Evolutionary conservation across 129 eudicot species (phyloP).

Genomic region (Daucus carota): DNA sequence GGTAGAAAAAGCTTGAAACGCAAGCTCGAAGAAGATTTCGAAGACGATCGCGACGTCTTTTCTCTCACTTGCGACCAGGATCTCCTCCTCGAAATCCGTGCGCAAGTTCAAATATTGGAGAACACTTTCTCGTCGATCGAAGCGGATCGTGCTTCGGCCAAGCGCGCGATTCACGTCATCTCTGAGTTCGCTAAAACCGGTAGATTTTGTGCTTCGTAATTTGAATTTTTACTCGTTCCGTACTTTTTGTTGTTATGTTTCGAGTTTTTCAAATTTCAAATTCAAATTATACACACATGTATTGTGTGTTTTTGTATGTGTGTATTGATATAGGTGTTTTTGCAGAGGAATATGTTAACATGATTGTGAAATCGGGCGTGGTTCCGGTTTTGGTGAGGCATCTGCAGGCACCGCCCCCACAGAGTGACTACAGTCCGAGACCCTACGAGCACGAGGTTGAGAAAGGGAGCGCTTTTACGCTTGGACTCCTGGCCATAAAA

Average conservation of each 20-base stretch:
- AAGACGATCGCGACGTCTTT: constrained; percentile 1
- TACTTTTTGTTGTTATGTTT: not conserved
- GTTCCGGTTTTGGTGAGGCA: constrained; percentile 64
- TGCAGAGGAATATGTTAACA: constrained; percentile 71
- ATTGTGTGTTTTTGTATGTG: not conserved
- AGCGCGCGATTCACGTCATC: constrained; percentile 53
- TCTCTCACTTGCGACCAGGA: constrained; percentile 18
- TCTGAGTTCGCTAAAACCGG: constrained; percentile 69
- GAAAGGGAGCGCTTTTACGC: constrained; percentile 85
- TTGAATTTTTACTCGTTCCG: constrained; percentile 5
- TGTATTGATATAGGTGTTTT: not conserved
- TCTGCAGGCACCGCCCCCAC: constrained; percentile 52
- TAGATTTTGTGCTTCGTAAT: not conserved
- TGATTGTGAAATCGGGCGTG: constrained; percentile 69
- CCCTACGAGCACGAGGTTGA: constrained; percentile 76
- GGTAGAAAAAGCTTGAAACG: constrained; percentile 1
- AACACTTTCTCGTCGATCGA: constrained; percentile 29
- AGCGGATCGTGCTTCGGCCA: constrained; percentile 63
- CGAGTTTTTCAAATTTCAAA: not conserved
- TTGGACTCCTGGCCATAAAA: constrained; percentile 87
- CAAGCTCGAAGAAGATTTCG: constrained; percentile 1
- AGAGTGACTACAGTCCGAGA: constrained; percentile 21
- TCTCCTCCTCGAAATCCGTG: constrained; percentile 32
- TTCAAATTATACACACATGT: not conserved
- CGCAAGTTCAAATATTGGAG: constrained; percentile 50